Evolutionary conservation across 1,284 basidiomycete species (phyloP), one percentile per base, ranked within the genome.

Genomic region (Peniophora sp.): DNA sequence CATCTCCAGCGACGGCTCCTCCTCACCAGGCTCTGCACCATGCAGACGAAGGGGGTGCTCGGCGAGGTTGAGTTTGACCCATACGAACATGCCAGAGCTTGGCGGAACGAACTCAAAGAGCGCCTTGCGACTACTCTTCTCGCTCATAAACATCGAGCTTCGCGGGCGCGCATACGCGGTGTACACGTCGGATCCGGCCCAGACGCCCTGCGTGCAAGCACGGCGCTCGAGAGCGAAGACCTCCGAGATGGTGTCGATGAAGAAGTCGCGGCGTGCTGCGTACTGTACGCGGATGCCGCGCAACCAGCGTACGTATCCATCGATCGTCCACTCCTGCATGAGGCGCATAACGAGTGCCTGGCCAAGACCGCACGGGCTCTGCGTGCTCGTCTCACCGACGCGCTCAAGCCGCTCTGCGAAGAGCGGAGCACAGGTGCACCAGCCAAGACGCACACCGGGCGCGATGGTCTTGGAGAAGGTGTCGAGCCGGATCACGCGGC

Each of bases 401-500:
- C 88, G 74, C 55, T 87, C 81, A n/a, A 92, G 64, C 23, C 85
- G 74, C 60, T 92, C 89, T 10, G 83, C 82, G 60, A 88, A 84
- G 39, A 78, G 24, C 8, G 83, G 77, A 59, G 78, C 81, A 60
- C 80, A 84, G 0, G 88, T 91, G 61, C 86, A 85, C 84, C 84
- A 92, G 1, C 90, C 89, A 11, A 92, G 67, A 5, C 89, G 79
- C 49, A 78, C 79, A 1, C 89, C 90, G 2, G 88, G 89, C 1
- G 84, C 85, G 49, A 91, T 78, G 1, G 82, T 88, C 84, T 91
- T 92, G 27, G 85, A 88, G 64, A 92, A 91, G 0, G 85, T 83
- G 61, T 91, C 88, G 24, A 91, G 66, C 3, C 87, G 83, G 47
- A 92, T 76, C 27, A 92, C 88, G 18, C 88, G 79, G 2, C 88